Conservation (phyloP, 352 stramenopile species). For the Globisporangium perplexum region DNA sequence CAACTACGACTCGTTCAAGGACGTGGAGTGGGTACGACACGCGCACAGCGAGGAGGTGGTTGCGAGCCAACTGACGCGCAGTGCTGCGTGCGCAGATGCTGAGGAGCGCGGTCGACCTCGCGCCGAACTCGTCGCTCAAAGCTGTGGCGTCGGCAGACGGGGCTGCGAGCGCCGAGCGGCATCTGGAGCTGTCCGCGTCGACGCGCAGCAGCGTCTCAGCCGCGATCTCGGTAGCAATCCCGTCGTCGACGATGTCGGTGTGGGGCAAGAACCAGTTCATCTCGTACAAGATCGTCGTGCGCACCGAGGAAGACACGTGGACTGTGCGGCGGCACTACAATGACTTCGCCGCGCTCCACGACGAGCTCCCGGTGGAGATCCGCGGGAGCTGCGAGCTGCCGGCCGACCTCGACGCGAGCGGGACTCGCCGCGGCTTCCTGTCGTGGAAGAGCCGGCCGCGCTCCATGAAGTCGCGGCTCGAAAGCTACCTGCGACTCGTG, state of each 20-base stretch:
- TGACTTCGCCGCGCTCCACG: conserved; percentile 57
- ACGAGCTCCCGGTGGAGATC: conserved; percentile 53
- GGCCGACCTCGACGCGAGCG: conserved; percentile 15
- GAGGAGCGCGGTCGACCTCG: not conserved
- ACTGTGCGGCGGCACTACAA: conserved; percentile 55
- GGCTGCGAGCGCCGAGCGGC: not conserved
- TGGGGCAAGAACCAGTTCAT: conserved; percentile 71
- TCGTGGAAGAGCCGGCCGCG: conserved; percentile 55
- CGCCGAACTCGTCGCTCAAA: not conserved
- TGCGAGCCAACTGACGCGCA: no score
- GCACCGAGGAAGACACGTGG: conserved; percentile 67
- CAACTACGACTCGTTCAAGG: conserved; percentile 56
- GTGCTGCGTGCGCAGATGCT: not conserved
- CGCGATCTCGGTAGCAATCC: conserved; percentile 54
- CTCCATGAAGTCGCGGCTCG: conserved; percentile 63
- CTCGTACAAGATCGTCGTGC: conserved; percentile 70
- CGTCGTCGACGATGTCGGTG: conserved; percentile 54
- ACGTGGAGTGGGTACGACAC: conserved; percentile 30
- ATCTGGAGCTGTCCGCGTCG: conserved; percentile 6
- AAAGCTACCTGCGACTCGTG: conserved; percentile 53
- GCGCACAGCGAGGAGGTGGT: no score
- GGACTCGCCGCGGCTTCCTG: conserved; percentile 26
- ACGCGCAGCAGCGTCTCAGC: conserved; percentile 18
- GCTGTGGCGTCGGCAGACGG: not conserved
- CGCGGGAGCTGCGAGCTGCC: conserved; percentile 37